These are phyloP conservation scores for Boletus vermiculosoides DNA, from an alignment of 768 basidiomycete genomes.

Conservation along the genomic window DNA sequence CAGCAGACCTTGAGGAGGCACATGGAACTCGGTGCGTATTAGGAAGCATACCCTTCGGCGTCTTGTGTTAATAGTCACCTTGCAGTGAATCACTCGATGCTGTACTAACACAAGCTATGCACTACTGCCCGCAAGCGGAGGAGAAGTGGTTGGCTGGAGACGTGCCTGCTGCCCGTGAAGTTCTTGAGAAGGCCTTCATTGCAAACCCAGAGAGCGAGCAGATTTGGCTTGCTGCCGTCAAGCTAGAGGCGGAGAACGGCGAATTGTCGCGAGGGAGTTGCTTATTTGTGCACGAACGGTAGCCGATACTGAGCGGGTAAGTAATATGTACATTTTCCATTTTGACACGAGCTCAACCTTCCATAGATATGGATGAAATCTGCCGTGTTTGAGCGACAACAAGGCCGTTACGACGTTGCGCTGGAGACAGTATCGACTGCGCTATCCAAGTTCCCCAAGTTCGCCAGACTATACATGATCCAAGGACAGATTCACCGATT, in stretches of 20 bases:
- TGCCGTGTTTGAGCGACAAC: slow-evolving; percentile 91
- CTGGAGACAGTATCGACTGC: slow-evolving; percentile 74
- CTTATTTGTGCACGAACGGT: slow-evolving; percentile 86
- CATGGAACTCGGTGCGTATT: slow-evolving; percentile 74
- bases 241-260: slow-evolving; percentile 94
- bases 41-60: neutral
- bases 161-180: slow-evolving; percentile 85
- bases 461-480: slow-evolving; percentile 94
- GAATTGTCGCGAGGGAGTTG: slow-evolving; percentile 84
- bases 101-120: slow-evolving; percentile 78
- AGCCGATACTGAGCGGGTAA: slow-evolving; percentile 87
- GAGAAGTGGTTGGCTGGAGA: slow-evolving; percentile 93
- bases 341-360: neutral
- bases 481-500: slow-evolving; percentile 88
- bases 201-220: slow-evolving; percentile 96
- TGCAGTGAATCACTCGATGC: slow-evolving; percentile 75
- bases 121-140: slow-evolving; percentile 93
- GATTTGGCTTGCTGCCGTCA: slow-evolving; percentile 97
- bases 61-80: slow-evolving; percentile 4
- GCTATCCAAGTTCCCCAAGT: slow-evolving; percentile 81
- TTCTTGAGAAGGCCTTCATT: slow-evolving; percentile 86
- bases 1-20: slow-evolving; percentile 89
- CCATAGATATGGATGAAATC: slow-evolving; percentile 98
- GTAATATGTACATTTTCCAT: slow-evolving; percentile 20
- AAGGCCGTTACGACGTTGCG: slow-evolving; percentile 70